Conservation (phyloP, 1,284 basidiomycete genomes). For the Boletellus sp. region DNA sequence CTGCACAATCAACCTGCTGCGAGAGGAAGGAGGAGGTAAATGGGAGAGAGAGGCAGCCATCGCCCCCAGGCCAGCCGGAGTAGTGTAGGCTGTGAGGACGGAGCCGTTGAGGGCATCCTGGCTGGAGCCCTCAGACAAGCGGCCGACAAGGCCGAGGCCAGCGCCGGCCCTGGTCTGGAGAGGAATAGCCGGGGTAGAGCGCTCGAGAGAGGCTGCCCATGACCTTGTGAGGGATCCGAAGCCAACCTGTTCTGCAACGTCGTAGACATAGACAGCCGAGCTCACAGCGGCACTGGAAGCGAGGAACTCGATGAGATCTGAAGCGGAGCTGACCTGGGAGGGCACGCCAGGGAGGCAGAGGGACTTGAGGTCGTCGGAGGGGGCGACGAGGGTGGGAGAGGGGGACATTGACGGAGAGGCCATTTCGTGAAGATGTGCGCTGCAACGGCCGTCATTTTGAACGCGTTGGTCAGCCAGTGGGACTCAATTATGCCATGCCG, state of each 20-base stretch:
- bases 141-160: constrained; percentile 78
- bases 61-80: constrained; percentile 69
- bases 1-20: constrained; percentile 72
- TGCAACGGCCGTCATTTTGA: no score
- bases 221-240: constrained; percentile 70
- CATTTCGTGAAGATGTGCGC: constrained; percentile 8
- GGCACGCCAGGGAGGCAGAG: constrained; percentile 15
- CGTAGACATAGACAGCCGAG: constrained; percentile 75
- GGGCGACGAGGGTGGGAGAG: constrained; percentile 22
- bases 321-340: constrained; percentile 50
- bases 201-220: constrained; percentile 44
- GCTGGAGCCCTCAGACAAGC: constrained; percentile 76
- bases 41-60: constrained; percentile 72
- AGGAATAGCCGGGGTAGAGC: constrained; percentile 56
- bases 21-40: constrained; percentile 57
- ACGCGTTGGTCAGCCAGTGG: constrained; percentile 6
- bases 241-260: constrained; percentile 75
- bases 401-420: constrained; percentile 11
- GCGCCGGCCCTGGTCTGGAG: constrained; percentile 88
- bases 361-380: constrained; percentile 23
- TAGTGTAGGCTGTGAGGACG: constrained; percentile 73
- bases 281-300: constrained; percentile 52
- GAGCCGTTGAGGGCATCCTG: constrained; percentile 54
- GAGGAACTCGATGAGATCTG: constrained; percentile 63
- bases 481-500: constrained; percentile 31